A percentile compares a stretch with the other conserved stretches of the same genome.
Conservation (phyloP, 441 rosid genomes). For the Daphne laureola region DNA sequence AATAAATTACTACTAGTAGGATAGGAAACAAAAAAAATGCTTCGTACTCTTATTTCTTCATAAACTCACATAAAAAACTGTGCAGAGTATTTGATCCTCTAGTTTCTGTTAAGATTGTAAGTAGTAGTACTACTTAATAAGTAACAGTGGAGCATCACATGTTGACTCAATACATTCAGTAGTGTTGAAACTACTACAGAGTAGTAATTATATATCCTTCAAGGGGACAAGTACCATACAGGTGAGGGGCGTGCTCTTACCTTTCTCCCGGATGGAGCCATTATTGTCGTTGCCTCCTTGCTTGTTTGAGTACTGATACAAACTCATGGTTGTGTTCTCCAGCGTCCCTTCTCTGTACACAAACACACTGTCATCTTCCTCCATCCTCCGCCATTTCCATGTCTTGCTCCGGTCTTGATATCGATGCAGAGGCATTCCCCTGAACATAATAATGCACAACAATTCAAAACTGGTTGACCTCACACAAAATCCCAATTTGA, state of each 20-base stretch:
- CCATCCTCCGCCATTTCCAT: slow-evolving; percentile 44
- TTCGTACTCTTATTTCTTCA: too few species aligned
- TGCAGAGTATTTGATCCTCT: too few species aligned
- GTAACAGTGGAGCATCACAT: too few species aligned
- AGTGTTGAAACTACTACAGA: not conserved
- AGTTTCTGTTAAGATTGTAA: too few species aligned
- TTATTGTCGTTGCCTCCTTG: slow-evolving; percentile 6
- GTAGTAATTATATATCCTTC: slow-evolving; percentile 18
- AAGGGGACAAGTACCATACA: slow-evolving; percentile 12
- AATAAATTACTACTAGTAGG: too few species aligned
- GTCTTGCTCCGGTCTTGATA: slow-evolving; percentile 20
- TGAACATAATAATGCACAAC: too few species aligned
- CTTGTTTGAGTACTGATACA: slow-evolving; percentile 15
- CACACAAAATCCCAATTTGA: too few species aligned
- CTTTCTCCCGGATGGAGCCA: slow-evolving; percentile 16
- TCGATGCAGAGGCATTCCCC: slow-evolving; percentile 43
- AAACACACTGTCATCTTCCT: slow-evolving; percentile 30
- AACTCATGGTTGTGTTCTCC: slow-evolving; percentile 23
- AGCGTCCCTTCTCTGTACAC: slow-evolving; percentile 41
- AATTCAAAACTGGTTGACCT: too few species aligned
- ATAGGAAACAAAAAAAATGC: too few species aligned
- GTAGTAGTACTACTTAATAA: too few species aligned
- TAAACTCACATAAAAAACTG: too few species aligned
- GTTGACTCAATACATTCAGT: too few species aligned
- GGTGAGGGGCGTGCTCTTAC: slow-evolving; percentile 5